Evolutionary conservation across 768 basidiomycete genomes (phyloP).

Genomic region (Phylloporus sp.): DNA sequence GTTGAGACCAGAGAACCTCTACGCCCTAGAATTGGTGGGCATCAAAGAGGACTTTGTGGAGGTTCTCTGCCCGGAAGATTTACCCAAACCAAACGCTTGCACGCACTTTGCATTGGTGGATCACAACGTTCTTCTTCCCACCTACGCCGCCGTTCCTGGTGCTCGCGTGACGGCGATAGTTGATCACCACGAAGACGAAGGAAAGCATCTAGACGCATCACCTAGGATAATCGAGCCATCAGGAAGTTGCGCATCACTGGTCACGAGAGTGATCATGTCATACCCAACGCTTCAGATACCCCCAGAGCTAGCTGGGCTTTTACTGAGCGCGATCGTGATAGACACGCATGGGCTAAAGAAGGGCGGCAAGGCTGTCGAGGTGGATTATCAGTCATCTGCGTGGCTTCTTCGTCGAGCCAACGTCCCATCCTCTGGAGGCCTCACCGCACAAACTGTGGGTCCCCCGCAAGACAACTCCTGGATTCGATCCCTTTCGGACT

Average conservation of each 20-base stretch:
- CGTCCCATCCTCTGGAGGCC: constrained; percentile 23
- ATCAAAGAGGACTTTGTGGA: constrained; percentile 46
- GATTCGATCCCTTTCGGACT: constrained; percentile 50
- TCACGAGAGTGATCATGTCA: constrained; percentile 40
- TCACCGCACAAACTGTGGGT: neutral
- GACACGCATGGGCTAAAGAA: constrained; percentile 79
- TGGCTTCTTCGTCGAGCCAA: constrained; percentile 61
- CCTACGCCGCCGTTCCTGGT: constrained; percentile 36
- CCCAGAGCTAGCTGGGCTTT: constrained; percentile 65
- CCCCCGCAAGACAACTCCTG: constrained; percentile 32
- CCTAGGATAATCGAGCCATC: constrained; percentile 64
- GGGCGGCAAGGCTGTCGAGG: constrained; percentile 67
- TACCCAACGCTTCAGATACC: constrained; percentile 33
- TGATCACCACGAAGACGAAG: constrained; percentile 92
- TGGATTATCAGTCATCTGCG: constrained; percentile 59
- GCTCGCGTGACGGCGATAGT: constrained; percentile 69
- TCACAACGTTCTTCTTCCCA: constrained; percentile 66
- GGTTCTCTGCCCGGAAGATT: constrained; percentile 65
- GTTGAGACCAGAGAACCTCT: constrained; percentile 83
- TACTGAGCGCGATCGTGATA: constrained; percentile 75
- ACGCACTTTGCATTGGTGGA: constrained; percentile 79
- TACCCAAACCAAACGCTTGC: constrained; percentile 41
- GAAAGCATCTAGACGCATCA: constrained; percentile 52
- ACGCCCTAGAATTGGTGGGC: constrained; percentile 61
- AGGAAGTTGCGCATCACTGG: constrained; percentile 73